Conservation (phyloP, 805 yeast species). For the Lachancea meyersii region DNA sequence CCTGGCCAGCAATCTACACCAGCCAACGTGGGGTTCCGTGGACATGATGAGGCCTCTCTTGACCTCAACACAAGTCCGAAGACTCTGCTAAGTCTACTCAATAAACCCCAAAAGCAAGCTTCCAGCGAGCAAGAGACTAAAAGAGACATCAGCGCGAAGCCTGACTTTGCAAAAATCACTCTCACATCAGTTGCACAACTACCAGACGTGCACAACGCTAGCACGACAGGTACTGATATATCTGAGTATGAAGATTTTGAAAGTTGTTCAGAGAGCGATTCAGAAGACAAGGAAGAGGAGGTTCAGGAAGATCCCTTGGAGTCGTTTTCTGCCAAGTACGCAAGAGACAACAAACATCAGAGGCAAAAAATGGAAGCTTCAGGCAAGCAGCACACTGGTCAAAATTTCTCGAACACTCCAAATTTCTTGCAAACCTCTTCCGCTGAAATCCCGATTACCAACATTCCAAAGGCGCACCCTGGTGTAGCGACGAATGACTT, state of each 20-base stretch:
- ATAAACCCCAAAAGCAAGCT: slow-evolving; percentile 8
- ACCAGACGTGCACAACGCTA: neutral
- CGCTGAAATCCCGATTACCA: neutral
- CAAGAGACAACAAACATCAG: neutral
- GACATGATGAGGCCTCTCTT: neutral
- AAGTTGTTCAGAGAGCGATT: slow-evolving; percentile 22
- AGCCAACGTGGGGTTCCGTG: too few species aligned
- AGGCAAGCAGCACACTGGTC: neutral
- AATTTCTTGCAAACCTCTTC: neutral
- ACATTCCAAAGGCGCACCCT: neutral
- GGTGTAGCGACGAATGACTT: neutral
- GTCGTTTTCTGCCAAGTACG: slow-evolving; percentile 8
- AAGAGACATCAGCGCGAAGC: too few species aligned
- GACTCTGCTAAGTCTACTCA: slow-evolving; percentile 16
- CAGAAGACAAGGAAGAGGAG: slow-evolving; percentile 16
- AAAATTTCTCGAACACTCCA: neutral
- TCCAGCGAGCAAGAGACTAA: neutral
- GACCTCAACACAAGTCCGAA: slow-evolving; percentile 12
- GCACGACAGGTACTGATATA: neutral
- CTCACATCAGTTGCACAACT: neutral
- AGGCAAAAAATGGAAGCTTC: neutral
- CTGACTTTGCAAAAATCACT: too few species aligned
- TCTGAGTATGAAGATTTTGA: slow-evolving; percentile 27
- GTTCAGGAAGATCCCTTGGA: slow-evolving; percentile 16
- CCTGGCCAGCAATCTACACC: neutral